phyloP scores from a whole-genome alignment of 495 filamentous ascomycete species.

The Penicillium canariense region DNA sequence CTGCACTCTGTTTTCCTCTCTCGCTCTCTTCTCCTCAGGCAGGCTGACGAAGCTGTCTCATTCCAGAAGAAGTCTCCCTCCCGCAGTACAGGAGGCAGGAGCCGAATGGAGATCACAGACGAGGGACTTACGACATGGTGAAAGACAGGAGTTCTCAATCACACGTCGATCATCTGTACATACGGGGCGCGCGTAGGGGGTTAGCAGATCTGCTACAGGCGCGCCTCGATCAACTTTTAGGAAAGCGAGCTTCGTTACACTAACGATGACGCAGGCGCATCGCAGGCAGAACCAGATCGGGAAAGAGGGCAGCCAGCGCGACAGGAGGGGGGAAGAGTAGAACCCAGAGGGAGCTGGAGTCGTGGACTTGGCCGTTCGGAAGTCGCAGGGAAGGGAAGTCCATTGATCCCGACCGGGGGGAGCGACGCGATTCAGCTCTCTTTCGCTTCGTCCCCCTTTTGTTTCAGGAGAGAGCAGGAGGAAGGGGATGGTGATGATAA shows the following conservation, averaged over 20 bases:
- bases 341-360: too few relatives aligned
- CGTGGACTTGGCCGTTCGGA: too few relatives aligned
- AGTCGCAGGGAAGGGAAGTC: conserved; percentile 17
- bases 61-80: conserved; percentile 23
- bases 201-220: conserved; percentile 43
- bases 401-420: not conserved
- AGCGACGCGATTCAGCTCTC: not conserved
- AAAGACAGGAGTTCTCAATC: conserved; percentile 40
- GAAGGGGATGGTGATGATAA: not conserved
- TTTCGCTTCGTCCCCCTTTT: not conserved
- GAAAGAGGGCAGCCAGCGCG: conserved; percentile 28
- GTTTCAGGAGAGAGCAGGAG: not conserved
- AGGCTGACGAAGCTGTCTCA: too few relatives aligned
- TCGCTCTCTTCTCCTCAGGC: not conserved
- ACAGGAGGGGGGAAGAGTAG: conserved; percentile 24
- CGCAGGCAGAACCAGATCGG: conserved; percentile 38
- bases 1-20: not conserved
- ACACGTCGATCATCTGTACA: conserved; percentile 45
- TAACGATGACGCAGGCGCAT: conserved; percentile 48
- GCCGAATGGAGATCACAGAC: conserved; percentile 33
- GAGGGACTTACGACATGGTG: conserved; percentile 54
- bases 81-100: conserved; percentile 16
- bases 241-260: conserved; percentile 41
- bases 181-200: conserved; percentile 34
- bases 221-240: conserved; percentile 38